Base-by-base conservation (phyloP, 495 filamentous ascomycete genomes). In the Coniosporium apollinis region DNA sequence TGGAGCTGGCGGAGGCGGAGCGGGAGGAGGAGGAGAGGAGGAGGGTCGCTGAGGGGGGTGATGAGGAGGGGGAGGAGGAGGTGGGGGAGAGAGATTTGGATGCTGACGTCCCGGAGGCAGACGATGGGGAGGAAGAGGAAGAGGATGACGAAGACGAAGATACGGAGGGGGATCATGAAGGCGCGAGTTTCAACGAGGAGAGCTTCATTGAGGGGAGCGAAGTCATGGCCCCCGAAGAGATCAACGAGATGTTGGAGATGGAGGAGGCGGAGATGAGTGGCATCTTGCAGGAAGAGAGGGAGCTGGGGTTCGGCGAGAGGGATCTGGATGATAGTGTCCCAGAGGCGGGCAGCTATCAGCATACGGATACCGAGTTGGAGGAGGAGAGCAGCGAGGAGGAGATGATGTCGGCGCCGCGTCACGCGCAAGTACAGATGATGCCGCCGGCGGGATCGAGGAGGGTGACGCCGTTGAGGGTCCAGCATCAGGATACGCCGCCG, bases 301-400 rank as follows among this genome's bases (percentile, higher is more conserved):
- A 43, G 9, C 31, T 69, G 54, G 66, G 59, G 36, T 70, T 72
- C 61, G 65, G 62, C 32, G 48, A 57, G 39, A 42, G 48, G 11
- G 62, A 80, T 49, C 57, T 80, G 4, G 75, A 80, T 49, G 74
- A 72, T 24, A 70, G 74, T 41, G 65, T 80, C 18, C 75, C 75
- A 19, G 74, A 78, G 42, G 75, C 73, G 30, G 70, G 65, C 4
- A 66, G 67, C 41, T 81, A 79, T 46, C 71, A 81, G 56, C 83
- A 92, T 47, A 92, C 83, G 15, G 83, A 92, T 56, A 83, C 80
- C 5, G 82, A 87, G 43, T 68, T 65, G n/a, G 72, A 76, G 37
- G 55, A 79, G 15, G 59, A 46, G 28, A 64, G 57, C 37, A 56
- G 14, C 29, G 55, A 57, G 5, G 68, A 67, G 20, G 63, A 64